Base-by-base conservation (phyloP, 2,329 filamentous ascomycete species). In the Fusarium floridanum region DNA sequence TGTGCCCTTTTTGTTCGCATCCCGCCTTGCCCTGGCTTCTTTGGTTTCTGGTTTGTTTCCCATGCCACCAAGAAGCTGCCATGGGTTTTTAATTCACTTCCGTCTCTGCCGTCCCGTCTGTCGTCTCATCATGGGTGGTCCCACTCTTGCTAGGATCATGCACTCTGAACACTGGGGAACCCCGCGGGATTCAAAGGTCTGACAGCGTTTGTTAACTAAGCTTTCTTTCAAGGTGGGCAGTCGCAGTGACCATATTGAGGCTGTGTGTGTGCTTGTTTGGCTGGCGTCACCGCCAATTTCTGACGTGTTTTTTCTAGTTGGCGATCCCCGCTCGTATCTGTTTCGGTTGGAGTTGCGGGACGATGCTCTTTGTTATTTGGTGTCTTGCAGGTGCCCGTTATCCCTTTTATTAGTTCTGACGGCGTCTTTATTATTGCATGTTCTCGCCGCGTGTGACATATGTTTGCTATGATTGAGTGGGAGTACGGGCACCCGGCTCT, bases 291-390 rank as follows among this genome's bases (percentile, higher is more conserved):
- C 57, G 57, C 34, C 57, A 27, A 43, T 27, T 41, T 41, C 53
- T 37, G 29, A 57, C 53, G n/a, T 37, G 48, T 57, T 57, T 37
- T 57, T 34, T 57, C 29, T 17, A 57, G 29, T 24, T 34, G 50
- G 57, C 43, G 57, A 56, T 73, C 57, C 57, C 70, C 20, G 48
- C 53, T 73, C 71, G 71, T 73, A 73, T 73, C 48, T 53, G 48
- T 53, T 27, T 53, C 17, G 27, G 48, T 29, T 29, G 48, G 48
- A 32, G 48, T 32, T n/a, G 48, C 27, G 27, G 17, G 48, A 53
- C 27, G 27, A 32, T 32, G 24, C 24, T 53, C 27, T 29, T 32
- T 12, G 17, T 14, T 32, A 20, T 27, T 4, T 32, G 48, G 17
- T 32, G 48, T 32, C 17, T 50, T 64, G 50, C 17, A 43, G 41